Conservation (phyloP, 164 flowering plant genomes). For the Nelumbo lutea region DNA sequence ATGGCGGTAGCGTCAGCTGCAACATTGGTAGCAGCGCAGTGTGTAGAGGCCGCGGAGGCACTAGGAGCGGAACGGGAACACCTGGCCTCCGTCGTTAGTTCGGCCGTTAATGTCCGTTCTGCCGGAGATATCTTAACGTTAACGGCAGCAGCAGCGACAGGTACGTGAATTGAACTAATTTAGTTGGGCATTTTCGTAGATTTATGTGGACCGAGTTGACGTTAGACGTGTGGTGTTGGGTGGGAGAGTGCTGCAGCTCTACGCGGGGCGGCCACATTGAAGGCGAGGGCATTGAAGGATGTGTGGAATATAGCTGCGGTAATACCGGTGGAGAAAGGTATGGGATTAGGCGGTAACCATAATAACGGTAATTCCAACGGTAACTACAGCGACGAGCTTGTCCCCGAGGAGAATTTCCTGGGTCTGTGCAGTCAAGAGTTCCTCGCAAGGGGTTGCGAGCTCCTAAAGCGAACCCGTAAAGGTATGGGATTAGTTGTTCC, state of each 20-base stretch:
- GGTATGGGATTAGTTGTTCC: constrained; percentile 31
- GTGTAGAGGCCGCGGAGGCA: constrained; percentile 93
- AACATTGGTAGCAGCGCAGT: constrained; percentile 89
- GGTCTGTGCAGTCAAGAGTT: constrained; percentile 73
- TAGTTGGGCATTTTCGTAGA: too few relatives aligned
- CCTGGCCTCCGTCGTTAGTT: constrained; percentile 71
- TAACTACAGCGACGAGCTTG: constrained; percentile 71
- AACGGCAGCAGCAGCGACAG: constrained; percentile 96
- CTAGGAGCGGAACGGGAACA: constrained; percentile 96
- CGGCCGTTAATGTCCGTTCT: constrained; percentile 87
- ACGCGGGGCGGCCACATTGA: constrained; percentile 93
- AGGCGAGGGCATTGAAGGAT: constrained; percentile 90
- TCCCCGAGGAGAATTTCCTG: constrained; percentile 72
- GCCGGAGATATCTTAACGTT: constrained; percentile 89
- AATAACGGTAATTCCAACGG: constrained; percentile 41
- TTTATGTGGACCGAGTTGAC: too few relatives aligned
- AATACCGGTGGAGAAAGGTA: constrained; percentile 73
- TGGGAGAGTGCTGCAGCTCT: constrained; percentile 41
- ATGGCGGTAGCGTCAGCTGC: constrained; percentile 97
- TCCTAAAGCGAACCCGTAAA: constrained; percentile 88
- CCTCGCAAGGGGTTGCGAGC: constrained; percentile 81
- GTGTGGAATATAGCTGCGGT: constrained; percentile 95
- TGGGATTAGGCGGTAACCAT: constrained; percentile 24
- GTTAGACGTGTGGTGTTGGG: too few relatives aligned
- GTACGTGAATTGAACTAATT: constrained; percentile 24